Base-by-base conservation (phyloP, 139 green algal genomes). In the Chlamydomonas sp. region DNA sequence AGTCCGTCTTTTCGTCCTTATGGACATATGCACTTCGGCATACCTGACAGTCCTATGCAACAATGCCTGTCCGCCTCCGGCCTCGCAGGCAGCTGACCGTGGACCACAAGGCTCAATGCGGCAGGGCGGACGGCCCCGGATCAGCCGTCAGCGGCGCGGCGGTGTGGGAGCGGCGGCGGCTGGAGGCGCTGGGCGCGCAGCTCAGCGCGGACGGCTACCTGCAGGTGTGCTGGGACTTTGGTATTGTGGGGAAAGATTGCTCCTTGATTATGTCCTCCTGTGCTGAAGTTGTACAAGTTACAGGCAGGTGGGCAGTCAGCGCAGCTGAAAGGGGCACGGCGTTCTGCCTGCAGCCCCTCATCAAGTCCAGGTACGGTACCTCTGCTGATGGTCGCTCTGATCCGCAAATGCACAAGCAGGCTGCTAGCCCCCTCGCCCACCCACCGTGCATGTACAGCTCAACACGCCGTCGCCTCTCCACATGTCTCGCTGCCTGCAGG, bases 141-240 rank as follows among this genome's bases (percentile, higher is more conserved):
- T 17, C 20, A 57, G 66, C 67, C 67, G 80, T 71, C 20, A 71
- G 58, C 81, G 81, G 83, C 8, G 74, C 73, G 3, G 74, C 83
- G 62, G 1, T 77, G 59, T 10, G 49, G 60, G 83, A 88, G 83
- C 83, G 83, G 73, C 73, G 66, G 72, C 83, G 83, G 61, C 83
- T 88, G 63, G n/a, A 74, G 83, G 63, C 83, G 4, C 49, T 81
- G 49, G 83, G 83, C 2, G 83, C 49, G 83, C 83, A 82, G 83
- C 63, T 88, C 49, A 88, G 73, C 83, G 14, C 31, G 1, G 83
- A 88, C 49, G 83, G 83, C 0, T 88, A 88, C 74, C 63, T 88
- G 74, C 83, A 88, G 83, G 83, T 82, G 72, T 10, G 72, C 5
- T 1, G 9, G 58, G 5, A 61, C 14, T 7, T 59, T 60, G 60